Conservation (phyloP, 108 stramenopile genomes). For the Cyclotella atomus region DNA sequence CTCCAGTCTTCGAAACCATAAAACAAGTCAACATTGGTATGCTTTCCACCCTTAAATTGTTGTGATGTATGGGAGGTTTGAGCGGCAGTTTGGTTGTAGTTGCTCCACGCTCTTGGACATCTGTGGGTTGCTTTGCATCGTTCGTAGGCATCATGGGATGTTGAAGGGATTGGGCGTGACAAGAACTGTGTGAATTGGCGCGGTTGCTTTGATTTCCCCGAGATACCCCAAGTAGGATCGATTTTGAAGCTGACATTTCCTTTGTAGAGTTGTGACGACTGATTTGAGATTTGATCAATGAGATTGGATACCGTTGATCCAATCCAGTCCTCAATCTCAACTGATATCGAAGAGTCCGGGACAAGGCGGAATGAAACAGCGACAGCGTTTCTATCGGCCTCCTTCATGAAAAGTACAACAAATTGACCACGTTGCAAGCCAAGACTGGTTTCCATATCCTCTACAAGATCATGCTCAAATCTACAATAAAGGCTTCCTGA, state of each 20-base stretch:
- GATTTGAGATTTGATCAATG: slow-evolving; percentile 56
- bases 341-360: slow-evolving; percentile 20
- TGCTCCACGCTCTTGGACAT: slow-evolving; percentile 65
- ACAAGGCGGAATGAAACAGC: slow-evolving; percentile 51
- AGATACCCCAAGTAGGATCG: slow-evolving; percentile 77
- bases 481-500: slow-evolving; percentile 55
- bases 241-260: slow-evolving; percentile 74
- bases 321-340: slow-evolving; percentile 23
- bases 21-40: slow-evolving; percentile 46
- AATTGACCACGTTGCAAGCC: slow-evolving; percentile 37
- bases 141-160: slow-evolving; percentile 58
- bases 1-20: slow-evolving; percentile 73
- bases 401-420: slow-evolving; percentile 48
- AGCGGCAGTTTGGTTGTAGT: slow-evolving; percentile 57
- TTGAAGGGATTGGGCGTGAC: slow-evolving; percentile 35
- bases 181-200: slow-evolving; percentile 33
- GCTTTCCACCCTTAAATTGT: slow-evolving; percentile 52
- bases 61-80: slow-evolving; percentile 50
- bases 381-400: slow-evolving; percentile 41
- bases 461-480: slow-evolving; percentile 57
- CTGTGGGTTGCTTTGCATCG: slow-evolving; percentile 81
- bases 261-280: slow-evolving; percentile 52
- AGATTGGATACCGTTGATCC: slow-evolving; percentile 38
- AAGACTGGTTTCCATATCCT: slow-evolving; percentile 44
- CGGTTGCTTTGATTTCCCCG: slow-evolving; percentile 36